Base-by-base conservation (phyloP, 2,329 filamentous ascomycete species). In the Cryoendolithus antarcticus region DNA sequence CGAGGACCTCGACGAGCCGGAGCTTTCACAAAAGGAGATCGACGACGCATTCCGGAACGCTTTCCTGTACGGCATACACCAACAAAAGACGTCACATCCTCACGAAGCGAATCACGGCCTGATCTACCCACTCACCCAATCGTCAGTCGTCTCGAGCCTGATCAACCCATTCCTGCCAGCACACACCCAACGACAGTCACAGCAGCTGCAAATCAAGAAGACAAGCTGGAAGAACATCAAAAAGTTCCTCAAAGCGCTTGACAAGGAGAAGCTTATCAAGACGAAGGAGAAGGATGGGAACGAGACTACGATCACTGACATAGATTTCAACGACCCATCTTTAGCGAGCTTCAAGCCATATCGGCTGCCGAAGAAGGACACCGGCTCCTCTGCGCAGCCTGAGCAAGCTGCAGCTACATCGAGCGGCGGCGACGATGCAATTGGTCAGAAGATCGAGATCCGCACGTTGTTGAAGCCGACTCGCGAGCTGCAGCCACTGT, bases 181-280 rank as follows among this genome's bases (percentile, higher is more conserved):
- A 12, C 70, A 69, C 53, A 72, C 68, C 8, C 61, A 72, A 4
- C 63, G 69, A 12, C 67, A 75, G 50, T 64, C 66, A 2, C 70
- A 70, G 40, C 74, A 66, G 43, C 70, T 77, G 38, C 74, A 77
- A 47, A 78, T 82, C 57, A 82, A 81, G 53, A 82, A 81, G 59
- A 77, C 76, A 3, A 77, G 72, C 44, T 81, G 74, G 74, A 82
- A 82, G 60, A 81, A 74, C 44, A 70, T 77, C 43, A 77, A 75
- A 52, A 82, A 80, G 48, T 81, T 82, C 54, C 71, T 82, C 58
- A 82, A 81, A 49, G 64, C 72, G 38, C 63, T 82, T 7, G 77
- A 81, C 55, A 82, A 81, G 56, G 62, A 73, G 35, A 56, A 65
- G 11, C 61, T 81, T n/a, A 57, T 80, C 48, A 80, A 77, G 50